phyloP scores from a whole-genome alignment of 176 grass and related monocot species.

The Carex scoparia region DNA sequence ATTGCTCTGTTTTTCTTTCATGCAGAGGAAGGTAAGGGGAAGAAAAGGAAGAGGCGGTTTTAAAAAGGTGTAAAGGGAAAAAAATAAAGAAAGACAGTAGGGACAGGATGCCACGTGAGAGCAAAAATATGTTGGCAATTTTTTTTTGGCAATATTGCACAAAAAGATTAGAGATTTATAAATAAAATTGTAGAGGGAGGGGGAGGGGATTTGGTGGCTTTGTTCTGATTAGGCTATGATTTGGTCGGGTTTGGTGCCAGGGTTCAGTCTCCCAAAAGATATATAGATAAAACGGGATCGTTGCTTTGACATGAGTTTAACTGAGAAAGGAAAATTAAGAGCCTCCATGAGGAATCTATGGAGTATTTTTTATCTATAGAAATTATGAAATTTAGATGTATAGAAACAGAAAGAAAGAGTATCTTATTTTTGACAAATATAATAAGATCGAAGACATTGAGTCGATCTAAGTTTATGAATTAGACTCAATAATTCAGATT shows the following conservation, averaged over 20 bases:
- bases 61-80: constrained; percentile 28
- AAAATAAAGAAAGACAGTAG: constrained; percentile 17
- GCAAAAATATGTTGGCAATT: not conserved
- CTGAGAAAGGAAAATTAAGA: too few relatives aligned
- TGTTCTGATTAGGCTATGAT: constrained; percentile 26
- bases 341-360: too few relatives aligned
- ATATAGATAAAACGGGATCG: not conserved
- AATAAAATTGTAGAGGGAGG: not conserved
- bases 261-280: constrained; percentile 29
- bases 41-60: not conserved
- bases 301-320: too few relatives aligned
- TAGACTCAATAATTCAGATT: too few relatives aligned
- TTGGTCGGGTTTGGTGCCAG: constrained; percentile 20
- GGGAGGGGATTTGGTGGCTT: constrained; percentile 9
- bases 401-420: too few relatives aligned
- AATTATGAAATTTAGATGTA: too few relatives aligned
- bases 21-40: not conserved
- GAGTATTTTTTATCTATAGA: too few relatives aligned
- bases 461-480: too few relatives aligned
- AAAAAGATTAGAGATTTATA: not conserved
- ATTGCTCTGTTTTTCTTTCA: not conserved
- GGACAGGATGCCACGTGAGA: constrained; percentile 25
- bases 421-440: too few relatives aligned
- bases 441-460: too few relatives aligned
- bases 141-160: not conserved